Conservation (phyloP, 176 grass and related monocot genomes). For the Chloris gayana region DNA sequence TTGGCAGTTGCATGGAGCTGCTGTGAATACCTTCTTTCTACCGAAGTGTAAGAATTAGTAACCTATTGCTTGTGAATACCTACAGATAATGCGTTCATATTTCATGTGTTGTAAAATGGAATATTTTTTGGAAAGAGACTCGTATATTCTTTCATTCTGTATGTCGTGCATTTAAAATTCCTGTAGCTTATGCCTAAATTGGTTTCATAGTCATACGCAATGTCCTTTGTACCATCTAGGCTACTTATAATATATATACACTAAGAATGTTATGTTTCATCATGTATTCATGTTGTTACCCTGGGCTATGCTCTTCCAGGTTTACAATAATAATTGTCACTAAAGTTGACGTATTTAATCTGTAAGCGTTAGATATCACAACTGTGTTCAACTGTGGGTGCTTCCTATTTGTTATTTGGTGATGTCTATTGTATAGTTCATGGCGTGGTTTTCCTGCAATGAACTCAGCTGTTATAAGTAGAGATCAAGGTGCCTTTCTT, state of each 20-base stretch:
- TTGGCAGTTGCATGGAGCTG: conserved; percentile 99
- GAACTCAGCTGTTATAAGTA: conserved; percentile 2
- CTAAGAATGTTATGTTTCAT: conserved; percentile 9
- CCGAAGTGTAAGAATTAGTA: conserved; percentile 70
- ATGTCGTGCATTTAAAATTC: conserved; percentile 1
- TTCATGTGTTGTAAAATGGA: background rate
- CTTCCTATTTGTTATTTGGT: conserved; percentile 1
- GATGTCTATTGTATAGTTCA: background rate
- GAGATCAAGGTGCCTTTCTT: background rate
- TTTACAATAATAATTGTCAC: conserved; percentile 8
- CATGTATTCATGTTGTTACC: background rate
- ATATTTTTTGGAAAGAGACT: conserved; percentile 2
- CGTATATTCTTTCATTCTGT: background rate
- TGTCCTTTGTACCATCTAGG: conserved; percentile 6
- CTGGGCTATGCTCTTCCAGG: background rate
- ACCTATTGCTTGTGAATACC: conserved; percentile 13
- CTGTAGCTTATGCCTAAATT: background rate
- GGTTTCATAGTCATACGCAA: conserved; percentile 27
- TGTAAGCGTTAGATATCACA: background rate
- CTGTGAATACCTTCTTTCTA: conserved; percentile 82
- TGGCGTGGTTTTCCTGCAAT: background rate
- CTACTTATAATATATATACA: background rate
- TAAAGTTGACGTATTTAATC: background rate
- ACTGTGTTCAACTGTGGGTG: background rate
- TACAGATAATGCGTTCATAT: conserved; percentile 12